phyloP scores from a whole-genome alignment of 2,329 filamentous ascomycete genomes.

The Chaetomiaceae sp. region DNA sequence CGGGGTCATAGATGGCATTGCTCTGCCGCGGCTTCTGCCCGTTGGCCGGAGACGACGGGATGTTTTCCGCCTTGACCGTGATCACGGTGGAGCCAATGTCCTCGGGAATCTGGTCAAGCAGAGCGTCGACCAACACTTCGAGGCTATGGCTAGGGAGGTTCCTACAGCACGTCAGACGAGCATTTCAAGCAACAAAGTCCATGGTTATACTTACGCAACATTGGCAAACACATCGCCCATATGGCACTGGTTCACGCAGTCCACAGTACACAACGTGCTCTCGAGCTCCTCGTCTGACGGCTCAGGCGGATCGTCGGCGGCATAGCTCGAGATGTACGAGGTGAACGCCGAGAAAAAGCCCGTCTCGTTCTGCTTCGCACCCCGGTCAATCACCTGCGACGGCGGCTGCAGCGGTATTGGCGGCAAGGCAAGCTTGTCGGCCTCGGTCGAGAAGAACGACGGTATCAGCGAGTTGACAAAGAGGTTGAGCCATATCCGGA shows the following conservation, averaged over 20 bases:
- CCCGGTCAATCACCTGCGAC: conserved; percentile 88
- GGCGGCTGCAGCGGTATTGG: conserved; percentile 86
- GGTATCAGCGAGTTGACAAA: conserved; percentile 94
- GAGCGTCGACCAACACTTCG: conserved; percentile 58
- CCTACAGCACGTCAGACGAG: conserved; percentile 27
- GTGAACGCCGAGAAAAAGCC: conserved; percentile 93
- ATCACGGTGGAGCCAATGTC: conserved; percentile 75
- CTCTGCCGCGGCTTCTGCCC: conserved; percentile 51
- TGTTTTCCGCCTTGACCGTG: conserved; percentile 80
- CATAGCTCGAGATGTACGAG: conserved; percentile 97
- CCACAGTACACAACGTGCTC: conserved; percentile 88
- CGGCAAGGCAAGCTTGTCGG: conserved; percentile 65
- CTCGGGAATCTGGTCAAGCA: conserved; percentile 83
- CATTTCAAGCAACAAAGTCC: no score
- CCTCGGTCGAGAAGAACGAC: conserved; percentile 63
- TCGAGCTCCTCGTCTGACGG: conserved; percentile 96
- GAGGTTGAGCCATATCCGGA: conserved; percentile 89
- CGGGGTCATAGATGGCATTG: conserved; percentile 73
- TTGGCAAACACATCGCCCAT: conserved; percentile 80
- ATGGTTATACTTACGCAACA: conserved; percentile 60
- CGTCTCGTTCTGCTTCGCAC: conserved; percentile 69
- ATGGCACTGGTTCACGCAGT: conserved; percentile 87
- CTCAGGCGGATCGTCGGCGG: conserved; percentile 94
- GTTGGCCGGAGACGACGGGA: conserved; percentile 56
- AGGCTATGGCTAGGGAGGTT: conserved; percentile 37